phyloP scores from a whole-genome alignment of 805 yeast genomes.

The Saccharomycopsis fodiens region DNA sequence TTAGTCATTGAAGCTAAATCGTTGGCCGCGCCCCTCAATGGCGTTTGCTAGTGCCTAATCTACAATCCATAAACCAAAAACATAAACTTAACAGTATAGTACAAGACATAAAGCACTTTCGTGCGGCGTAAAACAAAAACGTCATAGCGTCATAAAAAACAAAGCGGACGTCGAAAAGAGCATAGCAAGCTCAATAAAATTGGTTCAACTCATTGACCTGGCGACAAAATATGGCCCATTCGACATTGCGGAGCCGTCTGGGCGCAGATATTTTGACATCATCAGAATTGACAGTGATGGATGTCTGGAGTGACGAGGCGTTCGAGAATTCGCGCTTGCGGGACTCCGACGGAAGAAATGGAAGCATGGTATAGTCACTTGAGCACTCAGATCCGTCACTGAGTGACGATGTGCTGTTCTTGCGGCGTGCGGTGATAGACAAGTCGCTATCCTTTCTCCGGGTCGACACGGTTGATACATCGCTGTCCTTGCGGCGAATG shows the following conservation, averaged over 20 bases:
- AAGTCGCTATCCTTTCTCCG: too few species aligned
- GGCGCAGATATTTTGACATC: background rate
- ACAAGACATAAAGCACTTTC: background rate
- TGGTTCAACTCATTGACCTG: slow-evolving; percentile 11
- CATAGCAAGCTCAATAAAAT: background rate
- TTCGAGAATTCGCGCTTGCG: background rate
- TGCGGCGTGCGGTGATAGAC: background rate
- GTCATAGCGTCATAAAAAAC: background rate
- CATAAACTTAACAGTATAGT: background rate
- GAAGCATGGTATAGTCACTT: background rate
- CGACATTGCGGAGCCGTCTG: slow-evolving; percentile 13
- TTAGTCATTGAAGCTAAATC: too few species aligned
- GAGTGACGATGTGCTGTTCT: background rate
- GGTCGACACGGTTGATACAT: too few species aligned
- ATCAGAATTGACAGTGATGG: slow-evolving; percentile 1
- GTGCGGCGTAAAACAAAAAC: background rate
- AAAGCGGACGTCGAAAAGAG: background rate
- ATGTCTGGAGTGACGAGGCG: slow-evolving; percentile 3
- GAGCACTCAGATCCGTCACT: background rate
- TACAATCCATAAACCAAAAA: background rate
- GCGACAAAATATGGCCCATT: slow-evolving; percentile 15
- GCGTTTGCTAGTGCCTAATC: background rate
- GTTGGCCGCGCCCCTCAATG: too few species aligned
- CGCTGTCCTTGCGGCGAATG: background rate
- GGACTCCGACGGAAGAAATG: background rate